Evolutionary conservation across 129 eudicot species (phyloP).

Genomic region (Lactuca sativa): DNA sequence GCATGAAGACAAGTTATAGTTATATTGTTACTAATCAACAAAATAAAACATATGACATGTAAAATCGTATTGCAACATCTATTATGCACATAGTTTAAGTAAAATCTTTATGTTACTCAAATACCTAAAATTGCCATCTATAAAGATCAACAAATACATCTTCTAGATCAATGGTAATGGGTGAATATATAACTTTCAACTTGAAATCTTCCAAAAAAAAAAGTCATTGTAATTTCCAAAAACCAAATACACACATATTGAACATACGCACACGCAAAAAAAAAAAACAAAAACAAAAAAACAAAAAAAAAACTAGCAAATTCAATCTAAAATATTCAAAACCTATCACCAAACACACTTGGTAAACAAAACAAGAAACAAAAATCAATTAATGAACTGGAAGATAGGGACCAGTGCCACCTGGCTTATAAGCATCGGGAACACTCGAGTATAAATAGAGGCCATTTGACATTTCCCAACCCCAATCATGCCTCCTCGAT

Average conservation of each 20-base stretch:
- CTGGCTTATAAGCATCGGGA: constrained; percentile 59
- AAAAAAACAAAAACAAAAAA: no score
- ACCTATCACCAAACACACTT: not conserved
- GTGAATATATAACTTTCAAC: no score
- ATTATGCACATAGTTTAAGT: no score
- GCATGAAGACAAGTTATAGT: no score
- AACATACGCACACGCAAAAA: no score
- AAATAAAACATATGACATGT: no score
- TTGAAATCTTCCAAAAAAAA: not conserved
- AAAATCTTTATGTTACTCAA: not conserved
- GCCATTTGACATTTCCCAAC: constrained; percentile 80
- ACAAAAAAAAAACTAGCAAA: not conserved
- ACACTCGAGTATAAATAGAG: constrained; percentile 60
- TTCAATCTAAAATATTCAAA: not conserved
- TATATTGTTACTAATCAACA: no score
- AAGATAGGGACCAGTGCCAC: constrained; percentile 66
- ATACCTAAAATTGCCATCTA: not conserved
- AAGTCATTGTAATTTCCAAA: not conserved
- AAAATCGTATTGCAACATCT: no score
- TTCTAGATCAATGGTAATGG: no score
- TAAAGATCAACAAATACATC: no score
- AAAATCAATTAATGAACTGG: constrained; percentile 3
- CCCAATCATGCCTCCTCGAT: constrained; percentile 62
- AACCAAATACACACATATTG: not conserved
- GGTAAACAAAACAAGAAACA: not conserved